Base-by-base conservation (phyloP, 1,139 yeast species). In the Yamadazyma jaroonii region DNA sequence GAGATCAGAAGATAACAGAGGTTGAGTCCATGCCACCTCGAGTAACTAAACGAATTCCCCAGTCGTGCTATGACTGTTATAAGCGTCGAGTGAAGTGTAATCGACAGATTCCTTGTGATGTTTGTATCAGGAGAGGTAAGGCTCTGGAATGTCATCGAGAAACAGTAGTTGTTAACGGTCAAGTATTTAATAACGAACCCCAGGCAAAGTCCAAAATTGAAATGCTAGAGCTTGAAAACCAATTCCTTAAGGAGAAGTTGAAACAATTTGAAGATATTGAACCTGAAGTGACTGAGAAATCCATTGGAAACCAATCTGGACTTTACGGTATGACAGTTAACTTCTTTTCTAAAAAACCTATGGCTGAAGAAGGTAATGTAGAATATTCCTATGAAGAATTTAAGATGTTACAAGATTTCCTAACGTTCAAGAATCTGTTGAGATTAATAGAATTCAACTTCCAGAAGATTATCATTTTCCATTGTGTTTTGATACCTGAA, bases 61-160 rank as follows among this genome's bases (percentile, higher is more conserved):
- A 51, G 36, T 48, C 62, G 2, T 60, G 66, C 37, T 41, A 42
- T 17, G 46, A 53, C 15, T 61, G 66, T 43, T 50, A 53, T 31
- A 46, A 43, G 29, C 46, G 62, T 25, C 48, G 58, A 35, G 62
- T 61, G 11, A 60, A 57, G 37, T 61, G 66, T 37, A 56, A 60
- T 37, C 56, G 57, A 41, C 50, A 57, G 38, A 48, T 59, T 2
- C 66, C 66, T 0, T 61, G 66, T 41, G 56, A 58, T 43, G 49
- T 54, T 5, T 60, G 65, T 34, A 56, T 58, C 9, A 45, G 47
- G 8, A 38, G 63, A 35, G 56, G 57, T 24, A 41, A 20, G 36
- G 46, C 17, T 14, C 32, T 30, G 6, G 14, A 31, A 4, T 48
- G 52, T 38, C 25, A 32, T 8, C 29, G 41, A 25, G 51, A 48